A percentile compares a stretch with the other conserved stretches of the same genome.
phyloP scores from a whole-genome alignment of 805 yeast genomes.

The Suhomyces canberraensis region DNA sequence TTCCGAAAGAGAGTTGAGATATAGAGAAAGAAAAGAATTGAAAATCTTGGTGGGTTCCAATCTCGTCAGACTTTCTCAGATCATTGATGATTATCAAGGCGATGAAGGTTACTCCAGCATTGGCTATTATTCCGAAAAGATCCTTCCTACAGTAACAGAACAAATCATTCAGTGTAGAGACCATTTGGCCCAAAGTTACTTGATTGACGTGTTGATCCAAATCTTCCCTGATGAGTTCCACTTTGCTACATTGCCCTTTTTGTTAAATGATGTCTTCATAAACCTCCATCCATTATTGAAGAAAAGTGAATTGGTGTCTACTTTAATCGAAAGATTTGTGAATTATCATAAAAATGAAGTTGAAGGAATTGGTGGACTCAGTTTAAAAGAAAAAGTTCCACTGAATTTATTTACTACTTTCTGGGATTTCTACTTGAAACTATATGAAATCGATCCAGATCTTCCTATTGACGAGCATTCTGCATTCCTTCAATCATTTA shows the following conservation, averaged over 20 bases:
- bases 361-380: constrained; percentile 23
- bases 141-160: constrained; percentile 78
- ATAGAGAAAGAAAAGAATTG: constrained; percentile 78
- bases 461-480: constrained; percentile 66
- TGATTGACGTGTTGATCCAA: constrained; percentile 87
- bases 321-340: constrained; percentile 70
- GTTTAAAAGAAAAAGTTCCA: constrained; percentile 3
- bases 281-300: constrained; percentile 70
- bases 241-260: constrained; percentile 62
- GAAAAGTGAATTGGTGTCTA: constrained; percentile 59
- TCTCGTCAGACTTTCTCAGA: constrained; percentile 81
- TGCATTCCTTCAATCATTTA: constrained; percentile 60
- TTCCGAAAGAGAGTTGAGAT: constrained; percentile 70
- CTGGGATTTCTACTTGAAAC: constrained; percentile 58
- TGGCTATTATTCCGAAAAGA: constrained; percentile 41
- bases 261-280: constrained; percentile 59
- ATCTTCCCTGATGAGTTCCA: constrained; percentile 95
- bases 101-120: constrained; percentile 25
- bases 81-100: constrained; percentile 65
- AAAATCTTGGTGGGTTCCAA: constrained; percentile 92
- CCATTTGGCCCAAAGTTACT: constrained; percentile 85
- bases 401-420: constrained; percentile 54
- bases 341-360: constrained; percentile 37
- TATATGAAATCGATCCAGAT: constrained; percentile 59
- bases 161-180: constrained; percentile 93